Conservation (phyloP, 768 basidiomycete species). For the Collybia mongolica region DNA sequence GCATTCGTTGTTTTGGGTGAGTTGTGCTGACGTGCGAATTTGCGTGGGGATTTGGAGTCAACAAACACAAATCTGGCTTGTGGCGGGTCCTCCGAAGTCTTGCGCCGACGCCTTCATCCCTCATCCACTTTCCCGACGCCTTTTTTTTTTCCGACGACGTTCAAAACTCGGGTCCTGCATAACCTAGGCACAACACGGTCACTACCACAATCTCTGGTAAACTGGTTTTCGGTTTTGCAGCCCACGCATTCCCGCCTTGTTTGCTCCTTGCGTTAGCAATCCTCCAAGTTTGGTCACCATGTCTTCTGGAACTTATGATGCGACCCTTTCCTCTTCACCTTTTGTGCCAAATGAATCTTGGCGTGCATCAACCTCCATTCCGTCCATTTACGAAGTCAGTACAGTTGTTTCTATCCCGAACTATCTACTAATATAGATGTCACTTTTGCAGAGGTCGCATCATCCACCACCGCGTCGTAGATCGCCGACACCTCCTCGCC, state of each 20-base stretch:
- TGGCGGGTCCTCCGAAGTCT: conserved; percentile 20
- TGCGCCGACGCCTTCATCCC: background rate
- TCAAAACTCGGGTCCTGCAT: background rate
- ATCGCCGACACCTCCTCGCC: conserved; percentile 48
- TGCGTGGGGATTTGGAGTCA: conserved; percentile 14
- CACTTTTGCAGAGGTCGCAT: conserved; percentile 30
- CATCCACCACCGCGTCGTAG: conserved; percentile 36
- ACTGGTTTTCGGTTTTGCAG: background rate
- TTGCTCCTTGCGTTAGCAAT: too few species aligned
- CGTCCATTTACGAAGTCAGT: conserved; percentile 40
- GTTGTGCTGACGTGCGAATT: conserved; percentile 8
- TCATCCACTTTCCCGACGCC: conserved; percentile 6
- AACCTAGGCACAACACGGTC: background rate
- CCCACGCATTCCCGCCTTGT: too few species aligned
- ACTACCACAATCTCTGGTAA: background rate
- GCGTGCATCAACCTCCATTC: conserved; percentile 26
- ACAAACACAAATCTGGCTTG: conserved; percentile 29
- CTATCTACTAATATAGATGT: conserved; percentile 8
- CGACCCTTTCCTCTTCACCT: conserved; percentile 27
- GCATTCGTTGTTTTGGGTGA: conserved; percentile 13
- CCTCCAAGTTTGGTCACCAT: conserved; percentile 17
- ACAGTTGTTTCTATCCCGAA: conserved; percentile 6
- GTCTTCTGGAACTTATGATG: conserved; percentile 42
- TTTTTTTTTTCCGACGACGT: background rate
- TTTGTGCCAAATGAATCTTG: conserved; percentile 30